Base-by-base conservation (phyloP, 768 basidiomycete species). In the Wakefieldia striispora region DNA sequence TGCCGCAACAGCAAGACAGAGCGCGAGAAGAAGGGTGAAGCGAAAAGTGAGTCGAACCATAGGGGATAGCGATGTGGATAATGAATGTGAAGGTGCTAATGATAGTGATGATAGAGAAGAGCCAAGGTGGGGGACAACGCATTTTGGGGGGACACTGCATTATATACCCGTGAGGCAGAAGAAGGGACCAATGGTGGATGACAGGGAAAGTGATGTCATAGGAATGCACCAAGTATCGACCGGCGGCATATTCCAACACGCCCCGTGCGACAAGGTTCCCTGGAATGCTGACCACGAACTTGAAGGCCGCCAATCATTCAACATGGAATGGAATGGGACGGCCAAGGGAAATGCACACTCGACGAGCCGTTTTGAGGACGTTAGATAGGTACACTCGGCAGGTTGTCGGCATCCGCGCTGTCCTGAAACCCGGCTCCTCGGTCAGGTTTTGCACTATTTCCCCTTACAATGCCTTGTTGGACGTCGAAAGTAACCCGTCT, bases 21-120 rank as follows among this genome's bases (percentile, higher is more conserved):
- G 45, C 26, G 64, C 54, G 42, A 66, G 64, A 11, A 66, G 64
- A 34, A 56, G n/a, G 19, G 59, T 13, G 65, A 66, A 68, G 51
- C 54, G 66, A 50, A 55, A 34, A 21, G 47, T 52, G 52, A 68
- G 57, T 43, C 59, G 66, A 48, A 66, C 59, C 65, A 66, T 66
- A 50, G 42, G 43, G 52, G 16, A 51, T 66, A 53, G 57, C 60
- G 17, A 63, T 66, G 66, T 58, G 27, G 21, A 41, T 56, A 62
- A 58, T 31, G 66, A 66, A 46, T 43, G 64, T 68, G 64, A 42
- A 23, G 40, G 16, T 40, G 39, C 40, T 38, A 40, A 45, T 14
- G 40, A 53, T 63, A 51, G 50, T 54, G 44, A 49, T 56, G 55
- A 37, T 17, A 39, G 43, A 43, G 41, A 19, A 23, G 55, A 47